These are phyloP conservation scores for Plantago ovata DNA, from an alignment of 257 asterid genomes.

Conservation along the genomic window DNA sequence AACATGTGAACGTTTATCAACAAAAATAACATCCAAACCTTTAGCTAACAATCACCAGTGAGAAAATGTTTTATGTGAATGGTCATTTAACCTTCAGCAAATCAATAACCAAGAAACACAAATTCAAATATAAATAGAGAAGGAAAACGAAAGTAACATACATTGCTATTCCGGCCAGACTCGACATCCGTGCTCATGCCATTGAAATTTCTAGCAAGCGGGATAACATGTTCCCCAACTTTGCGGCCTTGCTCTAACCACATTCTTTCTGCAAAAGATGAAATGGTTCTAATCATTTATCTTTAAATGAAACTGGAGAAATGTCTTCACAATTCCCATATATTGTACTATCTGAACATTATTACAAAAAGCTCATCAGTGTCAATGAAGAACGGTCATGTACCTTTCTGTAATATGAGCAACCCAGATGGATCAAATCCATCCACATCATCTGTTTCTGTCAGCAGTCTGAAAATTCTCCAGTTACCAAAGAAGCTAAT, in stretches of 20 bases:
- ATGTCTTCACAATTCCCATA: not conserved
- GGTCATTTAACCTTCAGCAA: no score
- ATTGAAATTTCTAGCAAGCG: slow-evolving; percentile 93
- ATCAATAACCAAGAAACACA: no score
- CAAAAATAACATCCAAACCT: no score
- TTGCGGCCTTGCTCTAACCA: slow-evolving; percentile 94
- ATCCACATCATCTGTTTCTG: slow-evolving; percentile 80
- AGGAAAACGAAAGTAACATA: slow-evolving; percentile 34
- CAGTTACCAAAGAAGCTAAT: slow-evolving; percentile 90
- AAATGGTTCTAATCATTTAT: not conserved
- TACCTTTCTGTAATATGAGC: slow-evolving; percentile 91
- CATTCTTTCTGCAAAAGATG: slow-evolving; percentile 54
- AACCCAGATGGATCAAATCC: slow-evolving; percentile 98
- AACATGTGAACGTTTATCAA: no score
- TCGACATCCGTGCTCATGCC: slow-evolving; percentile 66
- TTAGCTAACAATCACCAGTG: no score
- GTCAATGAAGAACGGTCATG: slow-evolving; percentile 9
- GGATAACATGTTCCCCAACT: slow-evolving; percentile 94
- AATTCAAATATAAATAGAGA: slow-evolving; percentile 1
- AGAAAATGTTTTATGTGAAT: no score
- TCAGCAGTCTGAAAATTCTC: slow-evolving; percentile 71
- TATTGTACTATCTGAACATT: not conserved
- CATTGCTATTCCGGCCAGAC: slow-evolving; percentile 48
- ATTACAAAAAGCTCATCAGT: not conserved
- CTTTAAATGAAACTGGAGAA: slow-evolving; percentile 13